Percentiles rank a stretch among this genome's conserved stretches.
Evolutionary conservation across 192 early-diverging fungal genomes (phyloP).

Genomic region (Gaertneriomyces semiglobifer): DNA sequence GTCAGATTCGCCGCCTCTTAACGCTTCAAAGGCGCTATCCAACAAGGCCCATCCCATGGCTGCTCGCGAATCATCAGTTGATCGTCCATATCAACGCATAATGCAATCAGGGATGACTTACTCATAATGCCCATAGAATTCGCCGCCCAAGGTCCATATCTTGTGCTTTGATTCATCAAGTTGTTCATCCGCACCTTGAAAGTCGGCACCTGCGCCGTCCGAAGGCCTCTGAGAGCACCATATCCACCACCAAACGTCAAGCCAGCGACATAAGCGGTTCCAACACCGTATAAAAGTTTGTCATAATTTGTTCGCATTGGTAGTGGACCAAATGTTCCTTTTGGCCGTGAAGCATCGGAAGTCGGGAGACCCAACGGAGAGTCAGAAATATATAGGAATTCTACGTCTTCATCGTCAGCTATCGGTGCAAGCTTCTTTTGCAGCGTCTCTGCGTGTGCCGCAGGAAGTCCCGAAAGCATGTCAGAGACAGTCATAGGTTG

Average conservation of each 20-base stretch:
- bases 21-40: conserved; percentile 36
- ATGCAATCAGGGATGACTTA: conserved; percentile 26
- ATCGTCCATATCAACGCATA: not conserved
- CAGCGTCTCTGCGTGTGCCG: not conserved
- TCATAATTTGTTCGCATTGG: conserved; percentile 57
- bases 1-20: conserved; percentile 43
- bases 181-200: conserved; percentile 52
- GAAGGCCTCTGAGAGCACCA: conserved; percentile 47
- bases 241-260: conserved; percentile 43
- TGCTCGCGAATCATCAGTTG: conserved; percentile 9
- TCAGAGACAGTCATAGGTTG: conserved; percentile 24
- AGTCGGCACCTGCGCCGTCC: conserved; percentile 43
- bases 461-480: conserved; percentile 19
- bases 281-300: conserved; percentile 53
- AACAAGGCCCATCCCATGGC: conserved; percentile 48
- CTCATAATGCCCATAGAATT: conserved; percentile 54
- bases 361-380: conserved; percentile 39
- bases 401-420: conserved; percentile 35
- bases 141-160: conserved; percentile 53
- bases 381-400: conserved; percentile 51
- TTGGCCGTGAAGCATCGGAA: conserved; percentile 22
- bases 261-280: conserved; percentile 47
- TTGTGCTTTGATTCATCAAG: conserved; percentile 47
- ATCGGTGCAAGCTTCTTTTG: conserved; percentile 31
- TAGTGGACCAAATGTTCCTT: conserved; percentile 50